Base-by-base conservation (phyloP, 139 green algal species). In the Yamagishiella unicocca region DNA sequence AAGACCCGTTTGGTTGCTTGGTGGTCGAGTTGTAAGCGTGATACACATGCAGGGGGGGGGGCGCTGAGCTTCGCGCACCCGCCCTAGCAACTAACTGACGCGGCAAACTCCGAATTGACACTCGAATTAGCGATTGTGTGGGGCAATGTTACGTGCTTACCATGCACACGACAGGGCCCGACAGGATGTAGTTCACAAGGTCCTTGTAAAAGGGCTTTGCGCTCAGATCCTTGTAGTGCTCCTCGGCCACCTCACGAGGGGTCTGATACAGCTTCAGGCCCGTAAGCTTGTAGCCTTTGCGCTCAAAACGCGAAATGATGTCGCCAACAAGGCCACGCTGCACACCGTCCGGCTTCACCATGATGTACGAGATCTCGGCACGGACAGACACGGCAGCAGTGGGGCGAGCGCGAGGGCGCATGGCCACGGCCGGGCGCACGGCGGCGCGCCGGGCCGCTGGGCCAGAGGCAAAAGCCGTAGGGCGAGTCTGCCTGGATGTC, bases 291-390 rank as follows among this genome's bases (percentile, higher is more conserved):
- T 98, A 98, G 82, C 96, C 96, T 88, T 97, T 97, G 54, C 90
- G 88, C 94, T 98, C 96, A 83, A 98, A 97, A 12, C 89, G 94
- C 10, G 88, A 88, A 75, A 99, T 97, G 88, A 99, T 98, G 29
- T 98, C 93, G 40, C 95, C 96, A 35, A 99, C 92, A 66, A 99
- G 91, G 73, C 93, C 94, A 29, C 97, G 92, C 93, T 98, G 96
- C 27, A 99, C 98, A 77, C 97, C 98, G 76, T 99, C 98, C 5
- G 98, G 98, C 95, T 99, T 99, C 77, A 99, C 95, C 95, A 98
- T 98, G 33, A 99, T 92, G 82, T 97, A 98, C 42, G 92, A 95
- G n/a, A 91, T 93, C 88, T 98, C 95, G 10, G 87, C 83, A 7
- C 84, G 83, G 4, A 93, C 87, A 7, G 62, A 25, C 12, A 91